A percentile compares a stretch with the other conserved stretches of the same genome.
phyloP scores from a whole-genome alignment of 2,329 filamentous ascomycete genomes.

The Chlorencoelia australis region DNA sequence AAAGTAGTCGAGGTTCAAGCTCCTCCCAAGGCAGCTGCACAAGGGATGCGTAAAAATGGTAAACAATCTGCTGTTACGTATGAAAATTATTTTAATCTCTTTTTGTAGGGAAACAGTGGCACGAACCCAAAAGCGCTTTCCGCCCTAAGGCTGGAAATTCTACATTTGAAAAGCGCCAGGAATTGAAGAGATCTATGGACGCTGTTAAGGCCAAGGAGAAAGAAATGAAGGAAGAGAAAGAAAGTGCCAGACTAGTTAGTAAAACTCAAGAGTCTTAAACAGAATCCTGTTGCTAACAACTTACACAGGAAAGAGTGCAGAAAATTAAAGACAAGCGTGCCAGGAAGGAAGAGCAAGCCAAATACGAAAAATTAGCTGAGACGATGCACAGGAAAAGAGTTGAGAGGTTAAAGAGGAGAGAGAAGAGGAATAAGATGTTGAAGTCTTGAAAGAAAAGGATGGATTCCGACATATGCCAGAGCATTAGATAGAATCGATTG shows the following conservation, averaged over 20 bases:
- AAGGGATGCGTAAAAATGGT: conserved; percentile 79
- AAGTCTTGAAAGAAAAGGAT: conserved; percentile 42
- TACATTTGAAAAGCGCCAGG: conserved; percentile 67
- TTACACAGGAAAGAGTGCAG: conserved; percentile 58
- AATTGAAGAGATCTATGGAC: conserved; percentile 56
- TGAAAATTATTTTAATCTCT: conserved; percentile 11
- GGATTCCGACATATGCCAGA: conserved; percentile 2
- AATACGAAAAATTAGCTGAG: conserved; percentile 88
- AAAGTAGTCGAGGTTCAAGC: too few species aligned
- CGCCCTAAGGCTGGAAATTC: conserved; percentile 69
- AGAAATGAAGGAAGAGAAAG: conserved; percentile 93
- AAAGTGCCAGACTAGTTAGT: conserved; percentile 70
- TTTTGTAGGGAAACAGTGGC: conserved; percentile 83
- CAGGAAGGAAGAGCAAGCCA: conserved; percentile 84
- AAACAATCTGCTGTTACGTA: conserved; percentile 12
- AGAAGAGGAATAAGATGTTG: conserved; percentile 87
- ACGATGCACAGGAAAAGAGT: conserved; percentile 97
- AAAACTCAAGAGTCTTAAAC: background rate
- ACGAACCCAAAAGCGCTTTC: conserved; percentile 72
- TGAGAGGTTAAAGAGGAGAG: conserved; percentile 84
- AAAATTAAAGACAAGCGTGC: conserved; percentile 75
- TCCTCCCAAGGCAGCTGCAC: conserved; percentile 6
- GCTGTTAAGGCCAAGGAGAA: conserved; percentile 89
- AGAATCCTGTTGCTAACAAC: background rate
- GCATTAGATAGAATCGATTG: too few species aligned